A percentile compares a stretch with the other conserved stretches of the same genome.
phyloP scores from a whole-genome alignment of 1,284 basidiomycete genomes.

The Cerioporus squamosus region DNA sequence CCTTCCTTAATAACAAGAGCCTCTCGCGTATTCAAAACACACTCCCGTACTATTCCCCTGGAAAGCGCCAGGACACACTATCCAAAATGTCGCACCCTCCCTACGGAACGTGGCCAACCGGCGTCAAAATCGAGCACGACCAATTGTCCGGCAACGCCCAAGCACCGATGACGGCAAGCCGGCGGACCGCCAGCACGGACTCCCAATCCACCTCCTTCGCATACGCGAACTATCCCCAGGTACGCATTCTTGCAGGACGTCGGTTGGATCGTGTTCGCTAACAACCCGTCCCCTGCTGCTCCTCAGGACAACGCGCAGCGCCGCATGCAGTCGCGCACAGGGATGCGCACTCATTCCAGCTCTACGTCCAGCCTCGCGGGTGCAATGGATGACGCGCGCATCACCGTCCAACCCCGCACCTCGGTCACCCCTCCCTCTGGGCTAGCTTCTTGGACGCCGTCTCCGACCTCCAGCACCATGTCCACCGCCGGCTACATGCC shows the following conservation, averaged over 20 bases:
- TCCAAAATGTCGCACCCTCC: slow-evolving; percentile 34
- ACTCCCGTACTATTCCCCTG: slow-evolving; percentile 18
- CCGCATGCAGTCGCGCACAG: slow-evolving; percentile 15
- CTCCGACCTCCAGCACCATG: slow-evolving; percentile 22
- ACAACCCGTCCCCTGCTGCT: not conserved
- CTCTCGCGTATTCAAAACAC: slow-evolving; percentile 16
- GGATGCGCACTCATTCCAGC: slow-evolving; percentile 22
- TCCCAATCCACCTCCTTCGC: slow-evolving; percentile 29
- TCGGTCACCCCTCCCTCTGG: slow-evolving; percentile 39
- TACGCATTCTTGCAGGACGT: slow-evolving; percentile 5
- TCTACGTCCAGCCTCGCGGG: slow-evolving; percentile 61
- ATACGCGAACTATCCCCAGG: slow-evolving; percentile 30
- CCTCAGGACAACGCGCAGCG: slow-evolving; percentile 19
- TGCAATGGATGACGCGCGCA: slow-evolving; percentile 59
- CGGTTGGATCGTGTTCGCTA: not conserved
- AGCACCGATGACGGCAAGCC: slow-evolving; percentile 21
- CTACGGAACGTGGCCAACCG: slow-evolving; percentile 32
- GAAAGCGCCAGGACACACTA: slow-evolving; percentile 18
- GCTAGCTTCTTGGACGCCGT: slow-evolving; percentile 32
- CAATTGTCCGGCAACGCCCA: slow-evolving; percentile 28
- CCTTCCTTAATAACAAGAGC: slow-evolving; percentile 26
- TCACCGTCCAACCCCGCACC: slow-evolving; percentile 40
- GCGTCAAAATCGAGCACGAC: slow-evolving; percentile 30
- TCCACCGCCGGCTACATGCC: slow-evolving; percentile 12
- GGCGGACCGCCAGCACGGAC: slow-evolving; percentile 34